These are phyloP conservation scores for Hibiscus trionum DNA, from an alignment of 345 rosid species.

Conservation along the genomic window DNA sequence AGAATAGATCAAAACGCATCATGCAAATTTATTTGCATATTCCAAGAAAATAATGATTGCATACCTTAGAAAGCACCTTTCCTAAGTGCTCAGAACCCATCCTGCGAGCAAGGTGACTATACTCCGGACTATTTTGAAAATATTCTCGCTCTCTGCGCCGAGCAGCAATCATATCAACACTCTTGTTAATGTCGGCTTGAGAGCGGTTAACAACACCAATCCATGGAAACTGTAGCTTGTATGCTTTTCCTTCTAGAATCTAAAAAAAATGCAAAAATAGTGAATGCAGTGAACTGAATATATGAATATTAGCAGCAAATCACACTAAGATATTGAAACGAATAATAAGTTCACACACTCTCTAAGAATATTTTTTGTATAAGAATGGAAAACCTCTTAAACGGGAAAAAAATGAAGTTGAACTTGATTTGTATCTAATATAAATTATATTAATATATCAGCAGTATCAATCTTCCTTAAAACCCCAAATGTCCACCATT, in stretches of 20 bases:
- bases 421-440: neutral
- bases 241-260: conserved; percentile 91
- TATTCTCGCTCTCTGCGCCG: conserved; percentile 85
- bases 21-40: conserved; percentile 18
- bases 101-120: conserved; percentile 61
- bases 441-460: neutral
- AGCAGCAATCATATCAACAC: conserved; percentile 98
- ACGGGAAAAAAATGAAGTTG: neutral
- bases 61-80: conserved; percentile 91
- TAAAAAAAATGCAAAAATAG: conserved; percentile 18
- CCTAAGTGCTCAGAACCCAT: conserved; percentile 96
- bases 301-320: neutral
- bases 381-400: neutral
- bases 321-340: neutral
- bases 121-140: conserved; percentile 53
- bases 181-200: conserved; percentile 94
- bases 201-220: conserved; percentile 97
- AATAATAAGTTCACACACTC: neutral
- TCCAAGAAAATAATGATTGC: conserved; percentile 8
- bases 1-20: conserved; percentile 68
- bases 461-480: too few relatives aligned
- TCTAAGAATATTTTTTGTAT: neutral
- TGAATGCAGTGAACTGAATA: conserved; percentile 8
- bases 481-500: too few relatives aligned
- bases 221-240: conserved; percentile 86